Base-by-base conservation (phyloP, 2,329 filamentous ascomycete species). In the Elsinoe perseae region DNA sequence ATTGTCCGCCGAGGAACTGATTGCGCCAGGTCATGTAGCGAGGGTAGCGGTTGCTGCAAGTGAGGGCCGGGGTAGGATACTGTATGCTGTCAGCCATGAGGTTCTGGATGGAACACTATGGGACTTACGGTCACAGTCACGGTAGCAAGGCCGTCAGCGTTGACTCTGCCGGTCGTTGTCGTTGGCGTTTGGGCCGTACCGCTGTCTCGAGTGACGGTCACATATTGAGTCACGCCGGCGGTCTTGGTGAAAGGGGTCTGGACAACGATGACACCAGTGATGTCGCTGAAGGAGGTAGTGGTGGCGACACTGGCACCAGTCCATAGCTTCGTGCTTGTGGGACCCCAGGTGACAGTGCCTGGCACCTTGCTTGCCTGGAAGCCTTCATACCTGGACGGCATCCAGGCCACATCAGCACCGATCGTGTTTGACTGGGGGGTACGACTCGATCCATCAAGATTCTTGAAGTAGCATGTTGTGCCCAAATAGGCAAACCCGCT, bases 391-490 rank as follows among this genome's bases (percentile, higher is more conserved):
- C 21, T 40, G 5, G 43, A 36, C 18, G 56, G 44, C 9, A 50
- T 32, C 58, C 58, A 59, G 14, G 58, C 58, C 40, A 57, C 50
- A 16, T 57, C 58, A 6, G 50, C 52, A 43, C 50, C 50, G 34
- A 54, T 57, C 38, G 50, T 56, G 56, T 59, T 36, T 21, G 54
- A n/a, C 23, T 57, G 56, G 8, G 58, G 58, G 4, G 58, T 56
- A 12, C 55, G 40, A 30, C 56, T 52, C 6, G 36, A n/a, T 7
- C 56, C 56, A 20, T 44, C 23, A 20, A 59, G 28, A 18, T 59
- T 57, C 53, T 59, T 59, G 50, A 57, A 59, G 30, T 57, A 59
- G 38, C 58, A 59, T n/a, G 55, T 57, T 10, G 57, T 57, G 16
- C 56, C 55, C 4, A 57, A 16, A 10, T 56, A 59, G 8, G 58